Base-by-base conservation (phyloP, 345 rosid genomes). In the Carallia pectinifolia region DNA sequence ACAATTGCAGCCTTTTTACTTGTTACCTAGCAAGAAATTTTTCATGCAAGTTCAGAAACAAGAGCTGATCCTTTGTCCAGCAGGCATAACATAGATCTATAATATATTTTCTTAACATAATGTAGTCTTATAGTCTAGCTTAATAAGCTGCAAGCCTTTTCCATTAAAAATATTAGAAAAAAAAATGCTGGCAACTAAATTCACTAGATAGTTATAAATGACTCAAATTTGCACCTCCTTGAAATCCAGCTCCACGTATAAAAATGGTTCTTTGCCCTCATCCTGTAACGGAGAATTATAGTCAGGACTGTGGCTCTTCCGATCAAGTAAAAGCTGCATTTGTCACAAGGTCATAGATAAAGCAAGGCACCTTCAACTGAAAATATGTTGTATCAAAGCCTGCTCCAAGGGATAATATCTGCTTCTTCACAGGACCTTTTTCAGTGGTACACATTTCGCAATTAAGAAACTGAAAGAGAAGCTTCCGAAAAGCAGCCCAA, bases 201-300 rank as follows among this genome's bases (percentile, higher is more conserved):
- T 13, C 36, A 61, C 62, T 48, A 34, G 65, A 56, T 7, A 34
- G 4, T 44, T 58, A 50, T 58, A 37, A 65, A 62, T 33, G 71
- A 19, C 68, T 66, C 36, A 72, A 74, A 78, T 36, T 47, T 56
- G 38, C 66, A 95, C 99, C 99, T 95, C 97, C 79, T 85, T 87
- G 76, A 90, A 95, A 85, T 92, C 99, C 78, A 95, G 81, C 83
- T 95, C 99, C 74, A 95, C 99, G 19, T 90, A 92, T 68, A 95
- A 73, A 79, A 77, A 61, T 9, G 97, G 97, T 16, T 89, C 87
- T 77, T 79, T 88, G 36, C 90, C 97, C 76, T 95, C 97, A 70
- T 89, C 97, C 99, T 95, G 90, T 23, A 66, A 73, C 39, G 19
- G 47, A 78, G 59, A 55, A 47, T 60, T 4, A 31, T 6, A 66